Evolutionary conservation across 73 alveolate genomes (phyloP).

Genomic region (Blepharisma japonicum): DNA sequence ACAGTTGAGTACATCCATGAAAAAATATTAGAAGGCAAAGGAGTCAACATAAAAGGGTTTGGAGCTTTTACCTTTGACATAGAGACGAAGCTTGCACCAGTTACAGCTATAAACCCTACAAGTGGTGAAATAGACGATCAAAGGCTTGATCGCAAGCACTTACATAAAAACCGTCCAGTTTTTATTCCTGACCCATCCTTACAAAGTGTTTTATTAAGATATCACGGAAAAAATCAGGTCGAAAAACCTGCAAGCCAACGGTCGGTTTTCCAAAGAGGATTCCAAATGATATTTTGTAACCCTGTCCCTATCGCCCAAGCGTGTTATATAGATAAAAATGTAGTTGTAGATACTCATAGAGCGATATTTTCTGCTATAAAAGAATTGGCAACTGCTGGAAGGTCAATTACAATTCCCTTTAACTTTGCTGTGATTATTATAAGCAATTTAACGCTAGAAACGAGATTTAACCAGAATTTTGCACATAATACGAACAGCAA

Average conservation of each 20-base stretch:
- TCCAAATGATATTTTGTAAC: conserved; percentile 75
- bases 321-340: conserved; percentile 62
- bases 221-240: conserved; percentile 72
- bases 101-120: conserved; percentile 61
- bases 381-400: conserved; percentile 59
- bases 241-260: conserved; percentile 64
- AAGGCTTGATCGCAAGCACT: conserved; percentile 71
- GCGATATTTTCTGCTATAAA: conserved; percentile 69
- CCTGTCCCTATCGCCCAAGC: conserved; percentile 88
- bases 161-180: conserved; percentile 45
- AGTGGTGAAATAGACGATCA: conserved; percentile 57
- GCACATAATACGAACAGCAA: conserved; percentile 45
- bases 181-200: conserved; percentile 71
- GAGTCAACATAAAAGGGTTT: conserved; percentile 71
- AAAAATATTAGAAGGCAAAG: conserved; percentile 67
- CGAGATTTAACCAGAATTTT: conserved; percentile 58
- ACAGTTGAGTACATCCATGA: conserved; percentile 69
- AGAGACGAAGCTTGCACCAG: conserved; percentile 66
- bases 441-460: conserved; percentile 43
- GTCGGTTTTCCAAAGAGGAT: conserved; percentile 79
- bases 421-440: conserved; percentile 49
- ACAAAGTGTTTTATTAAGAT: conserved; percentile 59
- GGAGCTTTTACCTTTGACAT: conserved; percentile 84
- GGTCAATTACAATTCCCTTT: conserved; percentile 55
- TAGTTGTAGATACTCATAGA: conserved; percentile 68